Base-by-base conservation (phyloP, 495 filamentous ascomycete genomes). In the Penicillium odoratum region DNA sequence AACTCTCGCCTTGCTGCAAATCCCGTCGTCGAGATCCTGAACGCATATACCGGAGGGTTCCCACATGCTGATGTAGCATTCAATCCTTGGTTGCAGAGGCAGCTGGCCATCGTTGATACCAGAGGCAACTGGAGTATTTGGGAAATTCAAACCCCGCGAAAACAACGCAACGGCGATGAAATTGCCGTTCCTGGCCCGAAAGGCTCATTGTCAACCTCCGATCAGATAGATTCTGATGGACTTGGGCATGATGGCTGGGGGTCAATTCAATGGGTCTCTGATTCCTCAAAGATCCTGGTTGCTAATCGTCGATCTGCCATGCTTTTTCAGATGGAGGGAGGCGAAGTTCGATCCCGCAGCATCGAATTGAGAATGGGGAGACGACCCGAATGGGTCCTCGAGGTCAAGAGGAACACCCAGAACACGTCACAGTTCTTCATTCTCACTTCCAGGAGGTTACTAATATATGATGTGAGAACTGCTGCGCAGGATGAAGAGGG, bases 111-210 rank as follows among this genome's bases (percentile, higher is more conserved):
- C 25, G 77, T 96, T 25, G 92, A 96, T 65, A 79, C 83, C 42
- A 64, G 70, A 45, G 92, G 91, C 0, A 74, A 77, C 33, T 97
- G 93, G 93, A 85, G 74, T 61, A 68, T 95, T 4, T 95, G 88
- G 86, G 82, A 91, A 55, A 70, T 95, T 36, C 72, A 74, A 36
- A 76, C 78, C 21, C 61, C 68, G 1, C 70, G 77, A 43, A 69
- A 57, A 31, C 52, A 64, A 40, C 71, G 67, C 42, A 67, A 65
- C 45, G 58, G 66, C 36, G 68, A 60, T 52, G 73, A 62, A 64
- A 47, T 66, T 46, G 58, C 63, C 26, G 56, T 53, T 26, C 59
- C 61, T 49, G 45, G 69, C 15, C 66, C 60, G 40, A 64, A 64
- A 26, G 69, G 71, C 11, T 65, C 63, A 3, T 40, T 79, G 50